phyloP scores from a whole-genome alignment of 495 filamentous ascomycete species.

The Chaetomium cochliodes region DNA sequence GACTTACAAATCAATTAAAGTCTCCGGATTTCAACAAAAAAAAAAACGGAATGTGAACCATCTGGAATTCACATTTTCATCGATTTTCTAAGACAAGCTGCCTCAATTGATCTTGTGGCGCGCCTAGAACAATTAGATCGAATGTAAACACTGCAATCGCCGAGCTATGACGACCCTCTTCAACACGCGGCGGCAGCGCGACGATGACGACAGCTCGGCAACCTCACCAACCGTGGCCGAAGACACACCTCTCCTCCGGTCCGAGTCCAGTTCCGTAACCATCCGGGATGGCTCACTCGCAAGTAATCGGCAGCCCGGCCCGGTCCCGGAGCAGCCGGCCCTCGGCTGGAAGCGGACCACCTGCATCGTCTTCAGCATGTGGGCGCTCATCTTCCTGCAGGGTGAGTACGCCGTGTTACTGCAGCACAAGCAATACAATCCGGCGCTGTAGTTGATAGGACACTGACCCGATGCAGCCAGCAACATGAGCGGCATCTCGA shows the following conservation, averaged over 20 bases:
- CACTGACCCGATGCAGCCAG: slow-evolving; percentile 43
- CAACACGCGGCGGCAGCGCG: background rate
- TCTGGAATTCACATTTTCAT: background rate
- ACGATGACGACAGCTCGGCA: slow-evolving; percentile 24
- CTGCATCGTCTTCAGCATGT: slow-evolving; percentile 44
- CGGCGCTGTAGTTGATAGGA: background rate
- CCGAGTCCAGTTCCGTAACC: slow-evolving; percentile 32
- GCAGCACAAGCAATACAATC: background rate
- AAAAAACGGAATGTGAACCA: background rate
- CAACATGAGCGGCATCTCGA: slow-evolving; percentile 74
- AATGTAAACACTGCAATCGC: background rate
- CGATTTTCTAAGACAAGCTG: background rate
- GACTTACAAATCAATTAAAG: slow-evolving; percentile 19
- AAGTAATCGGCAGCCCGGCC: background rate
- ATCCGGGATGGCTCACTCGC: slow-evolving; percentile 21
- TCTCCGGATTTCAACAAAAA: background rate
- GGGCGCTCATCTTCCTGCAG: slow-evolving; percentile 48
- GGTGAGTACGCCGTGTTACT: slow-evolving; percentile 25
- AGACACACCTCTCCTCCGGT: slow-evolving; percentile 41
- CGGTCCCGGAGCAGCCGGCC: slow-evolving; percentile 13
- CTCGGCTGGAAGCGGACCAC: slow-evolving; percentile 25
- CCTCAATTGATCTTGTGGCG: background rate
- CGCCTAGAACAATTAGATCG: background rate
- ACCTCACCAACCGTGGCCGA: slow-evolving; percentile 33
- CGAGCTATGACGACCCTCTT: background rate